phyloP scores from a whole-genome alignment of 495 filamentous ascomycete genomes.

The Penicillium bialowiezense region DNA sequence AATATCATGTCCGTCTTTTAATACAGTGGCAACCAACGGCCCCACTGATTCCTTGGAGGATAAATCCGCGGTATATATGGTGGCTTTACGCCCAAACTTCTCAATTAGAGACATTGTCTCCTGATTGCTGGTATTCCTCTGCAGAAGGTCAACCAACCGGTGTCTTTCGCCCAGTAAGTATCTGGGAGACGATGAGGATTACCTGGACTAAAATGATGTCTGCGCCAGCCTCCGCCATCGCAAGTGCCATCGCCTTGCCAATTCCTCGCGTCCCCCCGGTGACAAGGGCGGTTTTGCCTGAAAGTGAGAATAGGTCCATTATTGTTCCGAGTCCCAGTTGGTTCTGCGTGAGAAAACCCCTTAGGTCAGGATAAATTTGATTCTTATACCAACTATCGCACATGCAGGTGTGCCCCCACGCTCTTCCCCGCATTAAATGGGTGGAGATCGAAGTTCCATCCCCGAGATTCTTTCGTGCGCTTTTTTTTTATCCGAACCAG shows the following conservation, averaged over 20 bases:
- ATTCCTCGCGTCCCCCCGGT: constrained; percentile 92
- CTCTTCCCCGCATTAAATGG: not conserved
- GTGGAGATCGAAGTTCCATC: not conserved
- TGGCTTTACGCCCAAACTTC: constrained; percentile 63
- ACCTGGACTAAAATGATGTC: constrained; percentile 68
- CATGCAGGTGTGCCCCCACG: too few relatives aligned
- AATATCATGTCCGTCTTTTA: constrained; percentile 56
- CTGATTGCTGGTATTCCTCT: constrained; percentile 66
- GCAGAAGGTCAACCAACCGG: constrained; percentile 8
- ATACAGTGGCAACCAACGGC: constrained; percentile 57
- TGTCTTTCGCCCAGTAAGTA: not conserved
- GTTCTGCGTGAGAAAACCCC: too few relatives aligned
- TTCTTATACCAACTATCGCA: too few relatives aligned
- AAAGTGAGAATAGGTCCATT: constrained; percentile 42
- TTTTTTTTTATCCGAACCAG: too few relatives aligned
- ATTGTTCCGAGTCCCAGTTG: too few relatives aligned
- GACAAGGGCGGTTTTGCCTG: constrained; percentile 69
- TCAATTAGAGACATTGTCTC: constrained; percentile 58
- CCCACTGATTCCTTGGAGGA: constrained; percentile 57
- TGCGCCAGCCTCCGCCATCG: constrained; percentile 78
- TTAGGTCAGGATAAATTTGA: too few relatives aligned
- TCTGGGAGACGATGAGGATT: not conserved
- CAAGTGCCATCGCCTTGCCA: constrained; percentile 78
- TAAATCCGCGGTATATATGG: constrained; percentile 72
- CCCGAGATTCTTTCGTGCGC: not conserved